These are phyloP conservation scores for Cutaneotrichosporon arboriforme DNA, from an alignment of 1,284 basidiomycete genomes.

Conservation along the genomic window DNA sequence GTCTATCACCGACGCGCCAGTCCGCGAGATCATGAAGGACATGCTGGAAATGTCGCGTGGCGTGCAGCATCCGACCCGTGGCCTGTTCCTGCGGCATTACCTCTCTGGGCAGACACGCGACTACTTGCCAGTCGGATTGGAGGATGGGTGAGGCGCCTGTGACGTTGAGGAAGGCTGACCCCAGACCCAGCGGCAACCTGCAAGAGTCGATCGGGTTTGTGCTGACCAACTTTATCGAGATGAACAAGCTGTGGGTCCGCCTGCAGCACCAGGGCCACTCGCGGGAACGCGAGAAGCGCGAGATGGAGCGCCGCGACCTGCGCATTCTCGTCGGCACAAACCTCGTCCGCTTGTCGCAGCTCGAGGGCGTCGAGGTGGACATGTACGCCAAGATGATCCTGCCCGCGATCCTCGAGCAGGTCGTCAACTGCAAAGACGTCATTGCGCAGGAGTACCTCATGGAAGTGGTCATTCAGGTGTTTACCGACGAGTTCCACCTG, in stretches of 20 bases:
- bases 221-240: constrained; percentile 94
- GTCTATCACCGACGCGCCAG: constrained; percentile 88
- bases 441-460: constrained; percentile 97
- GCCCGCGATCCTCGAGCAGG: constrained; percentile 85
- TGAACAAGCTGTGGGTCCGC: constrained; percentile 98
- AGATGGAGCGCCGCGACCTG: constrained; percentile 85
- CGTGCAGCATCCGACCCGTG: constrained; percentile 86
- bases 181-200: constrained; percentile 74
- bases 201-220: constrained; percentile 91
- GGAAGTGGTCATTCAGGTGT: constrained; percentile 98
- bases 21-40: constrained; percentile 98
- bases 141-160: constrained; percentile 72
- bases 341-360: constrained; percentile 82
- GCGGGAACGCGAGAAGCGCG: constrained; percentile 87
- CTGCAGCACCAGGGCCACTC: constrained; percentile 94
- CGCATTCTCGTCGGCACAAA: constrained; percentile 94
- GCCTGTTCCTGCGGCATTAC: constrained; percentile 88
- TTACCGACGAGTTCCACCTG: constrained; percentile 93
- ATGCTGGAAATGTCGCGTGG: constrained; percentile 99
- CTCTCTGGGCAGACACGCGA: constrained; percentile 91
- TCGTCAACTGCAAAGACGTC: constrained; percentile 92
- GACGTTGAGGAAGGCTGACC: constrained; percentile 73
- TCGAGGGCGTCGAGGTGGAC: constrained; percentile 87
- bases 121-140: constrained; percentile 77
- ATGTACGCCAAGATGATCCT: constrained; percentile 80